Evolutionary conservation across 2,329 filamentous ascomycete genomes (phyloP), one percentile per base, ranked within the genome.

Genomic region (Dactylellina parvicollis): DNA sequence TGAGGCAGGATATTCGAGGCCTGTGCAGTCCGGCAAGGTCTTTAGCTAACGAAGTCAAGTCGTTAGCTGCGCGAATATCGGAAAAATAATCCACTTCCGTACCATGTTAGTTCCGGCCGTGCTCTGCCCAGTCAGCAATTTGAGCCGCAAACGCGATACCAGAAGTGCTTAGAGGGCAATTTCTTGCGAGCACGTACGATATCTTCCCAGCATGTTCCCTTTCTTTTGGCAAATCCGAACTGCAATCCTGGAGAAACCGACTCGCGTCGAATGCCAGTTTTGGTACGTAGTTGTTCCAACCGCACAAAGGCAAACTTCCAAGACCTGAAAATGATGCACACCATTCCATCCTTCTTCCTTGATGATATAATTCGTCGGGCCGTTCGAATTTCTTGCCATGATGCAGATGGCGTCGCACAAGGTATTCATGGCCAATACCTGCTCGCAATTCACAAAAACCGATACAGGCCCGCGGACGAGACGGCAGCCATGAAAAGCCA

Each of bases 41-140:
- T n/a, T 38, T 38, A 3, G n/a, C n/a, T n/a, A n/a, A n/a, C n/a
- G n/a, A n/a, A n/a, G n/a, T n/a, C n/a, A n/a, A n/a, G n/a, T n/a
- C n/a, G 4, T 38, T 38, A 38, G 34, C 34, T 38, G 9, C 24
- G 38, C 24, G 24, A 42, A 57, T 18, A 40, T 66, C 50, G 50
- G 50, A 66, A 57, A 66, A 22, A 38, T 56, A 38, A 54, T 49
- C 28, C 16, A 22, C 34, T 40, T 24, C 36, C 14, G 38, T 20
- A 20, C 8, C 26, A 14, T 34, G 18, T 47, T 55, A 38, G 50
- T 30, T 66, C 57, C 16, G 61, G n/a, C 49, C 20, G 40, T 47
- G 50, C 18, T 30, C 50, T 57, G 49, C 47, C 50, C 56, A 55
- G 57, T 40, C 50, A 50, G 50, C 34, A 36, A 24, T 16, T 55